A percentile compares a stretch with the other conserved stretches of the same genome.
These are phyloP conservation scores for Xanthoconium separans DNA, from an alignment of 1,284 basidiomycete genomes.

Conservation along the genomic window DNA sequence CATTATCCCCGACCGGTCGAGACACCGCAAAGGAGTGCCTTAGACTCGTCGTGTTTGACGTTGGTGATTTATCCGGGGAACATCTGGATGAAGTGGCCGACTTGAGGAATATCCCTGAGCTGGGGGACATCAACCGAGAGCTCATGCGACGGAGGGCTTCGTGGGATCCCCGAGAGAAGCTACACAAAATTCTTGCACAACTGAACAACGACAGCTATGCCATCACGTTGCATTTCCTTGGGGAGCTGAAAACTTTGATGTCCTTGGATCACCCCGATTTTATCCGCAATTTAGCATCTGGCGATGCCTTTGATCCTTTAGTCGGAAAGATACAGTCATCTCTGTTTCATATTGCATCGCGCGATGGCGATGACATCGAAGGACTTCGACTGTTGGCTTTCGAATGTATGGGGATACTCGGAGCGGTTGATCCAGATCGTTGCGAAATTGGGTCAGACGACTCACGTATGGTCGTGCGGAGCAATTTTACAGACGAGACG, in stretches of 20 bases:
- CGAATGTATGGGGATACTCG: conserved; percentile 92
- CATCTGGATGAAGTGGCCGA: conserved; percentile 81
- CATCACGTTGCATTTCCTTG: conserved; percentile 75
- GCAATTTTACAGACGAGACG: conserved; percentile 81
- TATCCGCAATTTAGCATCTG: conserved; percentile 64
- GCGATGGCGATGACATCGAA: conserved; percentile 78
- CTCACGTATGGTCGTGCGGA: conserved; percentile 69
- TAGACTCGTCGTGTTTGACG: conserved; percentile 69
- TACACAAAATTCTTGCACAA: conserved; percentile 75
- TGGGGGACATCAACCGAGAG: conserved; percentile 48
- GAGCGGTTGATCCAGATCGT: conserved; percentile 95
- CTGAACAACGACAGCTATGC: conserved; percentile 80
- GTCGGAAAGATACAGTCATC: conserved; percentile 71
- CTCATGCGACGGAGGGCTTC: conserved; percentile 50
- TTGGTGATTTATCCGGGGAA: conserved; percentile 43
- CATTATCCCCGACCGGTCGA: conserved; percentile 56
- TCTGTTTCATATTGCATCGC: conserved; percentile 70
- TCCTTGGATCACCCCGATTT: conserved; percentile 50
- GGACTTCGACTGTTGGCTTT: conserved; percentile 70
- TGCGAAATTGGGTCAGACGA: conserved; percentile 70
- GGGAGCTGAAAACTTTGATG: conserved; percentile 75
- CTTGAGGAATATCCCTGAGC: conserved; percentile 67
- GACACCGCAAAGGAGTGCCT: conserved; percentile 62
- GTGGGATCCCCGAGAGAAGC: conserved; percentile 54
- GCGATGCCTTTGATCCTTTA: conserved; percentile 83